Conservation (phyloP, 306 rosid genomes). For the Parietaria judaica region DNA sequence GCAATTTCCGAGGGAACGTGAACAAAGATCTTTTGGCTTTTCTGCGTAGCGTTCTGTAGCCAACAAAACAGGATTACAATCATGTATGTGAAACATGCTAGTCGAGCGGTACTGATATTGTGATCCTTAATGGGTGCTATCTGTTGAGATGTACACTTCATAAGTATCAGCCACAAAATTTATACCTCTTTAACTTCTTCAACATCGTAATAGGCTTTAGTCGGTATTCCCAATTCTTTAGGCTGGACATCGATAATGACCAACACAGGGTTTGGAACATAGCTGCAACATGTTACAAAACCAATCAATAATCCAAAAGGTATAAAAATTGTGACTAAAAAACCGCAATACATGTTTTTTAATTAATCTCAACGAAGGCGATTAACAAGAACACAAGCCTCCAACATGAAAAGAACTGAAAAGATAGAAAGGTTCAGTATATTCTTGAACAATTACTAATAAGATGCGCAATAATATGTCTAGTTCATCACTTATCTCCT, state of each 20-base stretch:
- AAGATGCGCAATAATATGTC: not conserved
- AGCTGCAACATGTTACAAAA: slow-evolving; percentile 31
- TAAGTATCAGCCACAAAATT: not conserved
- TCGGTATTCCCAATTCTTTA: slow-evolving; percentile 88
- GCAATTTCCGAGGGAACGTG: slow-evolving; percentile 86
- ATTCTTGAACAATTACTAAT: not conserved
- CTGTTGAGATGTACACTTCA: not conserved
- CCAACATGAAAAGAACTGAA: not conserved
- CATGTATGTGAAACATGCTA: not conserved
- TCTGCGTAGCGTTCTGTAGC: slow-evolving; percentile 79
- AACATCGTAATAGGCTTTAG: slow-evolving; percentile 87
- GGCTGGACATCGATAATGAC: slow-evolving; percentile 90
- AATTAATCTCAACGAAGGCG: not conserved
- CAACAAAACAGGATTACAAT: slow-evolving; percentile 8
- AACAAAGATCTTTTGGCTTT: slow-evolving; percentile 82
- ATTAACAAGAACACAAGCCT: not conserved
- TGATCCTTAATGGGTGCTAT: not conserved
- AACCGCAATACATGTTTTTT: too few species aligned
- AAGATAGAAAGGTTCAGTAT: not conserved
- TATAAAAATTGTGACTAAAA: not conserved
- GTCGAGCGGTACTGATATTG: not conserved
- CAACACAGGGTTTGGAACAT: slow-evolving; percentile 77
- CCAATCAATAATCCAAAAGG: not conserved
- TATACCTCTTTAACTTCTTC: slow-evolving; percentile 85
- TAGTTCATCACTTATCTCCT: too few species aligned